Percentiles rank a stretch among this genome's conserved stretches.
phyloP scores from a whole-genome alignment of 208 protist species.

The Porcisia hertigi region DNA sequence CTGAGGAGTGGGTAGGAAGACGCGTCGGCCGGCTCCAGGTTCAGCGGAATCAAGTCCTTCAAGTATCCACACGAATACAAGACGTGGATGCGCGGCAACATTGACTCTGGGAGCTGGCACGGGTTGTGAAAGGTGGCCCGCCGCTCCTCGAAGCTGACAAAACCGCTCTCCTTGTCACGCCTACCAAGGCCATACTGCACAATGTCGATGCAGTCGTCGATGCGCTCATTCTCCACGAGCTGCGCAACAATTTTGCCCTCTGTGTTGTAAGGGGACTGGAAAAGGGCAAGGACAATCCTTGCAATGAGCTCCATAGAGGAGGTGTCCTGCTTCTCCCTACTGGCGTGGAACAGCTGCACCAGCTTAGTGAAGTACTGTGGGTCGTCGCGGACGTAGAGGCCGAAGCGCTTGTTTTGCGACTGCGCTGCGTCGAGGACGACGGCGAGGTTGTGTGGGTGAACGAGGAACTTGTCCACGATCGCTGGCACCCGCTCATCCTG shows the following conservation, averaged over 20 bases:
- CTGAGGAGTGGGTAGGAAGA: conserved; percentile 52
- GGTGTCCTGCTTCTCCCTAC: conserved; percentile 34
- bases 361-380: conserved; percentile 57
- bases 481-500: conserved; percentile 27
- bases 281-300: conserved; percentile 49
- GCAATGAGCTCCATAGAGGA: conserved; percentile 43
- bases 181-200: conserved; percentile 79
- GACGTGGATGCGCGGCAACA: conserved; percentile 65
- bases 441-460: conserved; percentile 58
- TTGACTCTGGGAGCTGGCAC: conserved; percentile 42
- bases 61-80: conserved; percentile 70
- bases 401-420: conserved; percentile 60
- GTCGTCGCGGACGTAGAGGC: conserved; percentile 53
- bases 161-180: conserved; percentile 53
- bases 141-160: conserved; percentile 65
- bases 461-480: conserved; percentile 45
- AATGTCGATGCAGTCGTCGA: conserved; percentile 77
- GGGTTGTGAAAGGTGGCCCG: conserved; percentile 76
- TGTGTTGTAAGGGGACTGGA: conserved; percentile 65
- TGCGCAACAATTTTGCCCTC: conserved; percentile 75
- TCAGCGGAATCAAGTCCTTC: conserved; percentile 75
- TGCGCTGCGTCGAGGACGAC: conserved; percentile 50
- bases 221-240: conserved; percentile 63
- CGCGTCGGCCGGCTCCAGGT: conserved; percentile 72
- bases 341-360: conserved; percentile 47